Evolutionary conservation across 1,139 yeast species (phyloP).

Genomic region (Lodderomyces metapsilosis): DNA sequence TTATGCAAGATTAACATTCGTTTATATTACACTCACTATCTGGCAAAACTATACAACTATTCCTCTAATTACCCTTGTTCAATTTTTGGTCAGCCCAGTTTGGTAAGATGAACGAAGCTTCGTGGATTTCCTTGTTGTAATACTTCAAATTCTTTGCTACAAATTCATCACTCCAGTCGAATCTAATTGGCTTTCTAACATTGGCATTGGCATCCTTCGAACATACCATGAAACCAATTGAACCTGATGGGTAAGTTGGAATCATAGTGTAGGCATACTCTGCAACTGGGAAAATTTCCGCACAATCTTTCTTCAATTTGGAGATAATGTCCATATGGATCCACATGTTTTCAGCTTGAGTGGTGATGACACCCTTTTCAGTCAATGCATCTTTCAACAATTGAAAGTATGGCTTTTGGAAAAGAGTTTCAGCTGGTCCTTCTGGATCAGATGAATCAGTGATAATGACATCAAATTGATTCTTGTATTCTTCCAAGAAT

Average conservation of each 20-base stretch:
- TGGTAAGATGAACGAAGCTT: slow-evolving; percentile 85
- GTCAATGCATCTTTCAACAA: slow-evolving; percentile 78
- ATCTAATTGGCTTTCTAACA: slow-evolving; percentile 67
- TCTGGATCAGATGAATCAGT: slow-evolving; percentile 97
- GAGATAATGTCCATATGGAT: slow-evolving; percentile 77
- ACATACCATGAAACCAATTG: slow-evolving; percentile 92
- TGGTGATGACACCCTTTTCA: slow-evolving; percentile 83
- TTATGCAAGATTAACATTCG: too few species aligned
- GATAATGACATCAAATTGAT: slow-evolving; percentile 82
- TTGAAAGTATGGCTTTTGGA: slow-evolving; percentile 84
- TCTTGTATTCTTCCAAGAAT: slow-evolving; percentile 69
- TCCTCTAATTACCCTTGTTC: slow-evolving; percentile 17
- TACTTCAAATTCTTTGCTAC: slow-evolving; percentile 70
- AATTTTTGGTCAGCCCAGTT: slow-evolving; percentile 66
- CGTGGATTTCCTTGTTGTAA: slow-evolving; percentile 77
- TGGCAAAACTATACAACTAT: background rate
- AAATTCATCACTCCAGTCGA: slow-evolving; percentile 55
- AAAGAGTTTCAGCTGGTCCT: slow-evolving; percentile 90
- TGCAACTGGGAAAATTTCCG: slow-evolving; percentile 80
- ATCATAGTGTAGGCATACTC: slow-evolving; percentile 86
- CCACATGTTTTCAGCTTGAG: slow-evolving; percentile 93
- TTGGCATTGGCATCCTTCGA: slow-evolving; percentile 66
- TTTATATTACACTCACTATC: too few species aligned
- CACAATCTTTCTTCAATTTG: slow-evolving; percentile 71
- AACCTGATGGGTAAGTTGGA: slow-evolving; percentile 94